These are phyloP conservation scores for Blastocystis sp. DNA, from an alignment of 352 stramenopile genomes.

Conservation along the genomic window DNA sequence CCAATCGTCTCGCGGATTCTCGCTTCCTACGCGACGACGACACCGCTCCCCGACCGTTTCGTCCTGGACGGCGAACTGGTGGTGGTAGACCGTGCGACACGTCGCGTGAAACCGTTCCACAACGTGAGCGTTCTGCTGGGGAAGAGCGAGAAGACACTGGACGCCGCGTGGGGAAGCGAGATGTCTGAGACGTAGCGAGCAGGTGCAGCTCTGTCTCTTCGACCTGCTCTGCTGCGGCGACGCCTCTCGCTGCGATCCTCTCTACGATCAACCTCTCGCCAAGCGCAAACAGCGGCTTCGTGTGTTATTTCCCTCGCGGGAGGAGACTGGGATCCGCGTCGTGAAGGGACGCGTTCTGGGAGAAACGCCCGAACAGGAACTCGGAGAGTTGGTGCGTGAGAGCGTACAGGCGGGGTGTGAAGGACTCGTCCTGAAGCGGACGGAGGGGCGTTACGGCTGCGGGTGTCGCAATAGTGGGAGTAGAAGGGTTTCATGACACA, in stretches of 20 bases:
- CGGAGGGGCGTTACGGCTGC: background rate
- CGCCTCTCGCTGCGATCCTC: background rate
- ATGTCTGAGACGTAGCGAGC: background rate
- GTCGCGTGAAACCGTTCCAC: background rate
- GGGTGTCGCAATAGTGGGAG: background rate
- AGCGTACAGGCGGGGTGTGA: background rate
- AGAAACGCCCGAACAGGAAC: background rate
- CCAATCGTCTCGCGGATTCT: background rate
- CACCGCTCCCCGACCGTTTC: background rate
- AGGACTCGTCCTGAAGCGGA: slow-evolving; percentile 8
- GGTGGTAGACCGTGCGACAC: background rate
- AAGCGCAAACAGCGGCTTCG: background rate
- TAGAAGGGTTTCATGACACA: background rate
- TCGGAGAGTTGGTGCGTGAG: background rate
- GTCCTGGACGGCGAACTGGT: slow-evolving; percentile 33
- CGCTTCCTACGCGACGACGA: background rate
- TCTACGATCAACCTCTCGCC: background rate
- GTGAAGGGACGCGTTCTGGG: too few species aligned
- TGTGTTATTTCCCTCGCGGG: background rate
- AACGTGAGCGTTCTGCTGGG: slow-evolving; percentile 1
- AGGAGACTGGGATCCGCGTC: background rate
- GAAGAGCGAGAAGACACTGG: background rate
- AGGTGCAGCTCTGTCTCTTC: background rate
- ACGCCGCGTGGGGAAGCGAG: background rate
- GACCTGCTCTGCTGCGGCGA: background rate